These are phyloP conservation scores for Tolypocladium endophyticum DNA, from an alignment of 2,329 filamentous ascomycete species.

Conservation along the genomic window DNA sequence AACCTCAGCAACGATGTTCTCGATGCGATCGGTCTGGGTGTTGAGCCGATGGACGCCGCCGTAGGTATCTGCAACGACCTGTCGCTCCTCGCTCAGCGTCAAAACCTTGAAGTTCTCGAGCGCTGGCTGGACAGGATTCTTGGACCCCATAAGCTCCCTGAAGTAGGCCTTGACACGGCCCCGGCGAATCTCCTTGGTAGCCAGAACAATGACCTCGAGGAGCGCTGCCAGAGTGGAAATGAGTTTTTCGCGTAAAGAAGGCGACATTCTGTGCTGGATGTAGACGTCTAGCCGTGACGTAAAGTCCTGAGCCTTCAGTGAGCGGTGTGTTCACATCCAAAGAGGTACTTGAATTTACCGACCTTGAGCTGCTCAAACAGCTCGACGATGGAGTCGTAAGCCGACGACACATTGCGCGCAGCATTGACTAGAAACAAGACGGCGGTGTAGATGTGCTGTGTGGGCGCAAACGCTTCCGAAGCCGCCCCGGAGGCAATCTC, in stretches of 20 bases:
- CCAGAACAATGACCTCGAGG: constrained; percentile 33
- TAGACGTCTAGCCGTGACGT: constrained; percentile 31
- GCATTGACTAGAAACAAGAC: constrained; percentile 31
- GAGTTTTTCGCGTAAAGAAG: constrained; percentile 26
- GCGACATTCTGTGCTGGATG: constrained; percentile 24
- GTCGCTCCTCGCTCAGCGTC: constrained; percentile 28
- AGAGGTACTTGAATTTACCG: background rate
- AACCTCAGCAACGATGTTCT: constrained; percentile 22
- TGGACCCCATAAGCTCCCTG: constrained; percentile 26
- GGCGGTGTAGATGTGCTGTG: constrained; percentile 30
- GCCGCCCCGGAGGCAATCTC: constrained; percentile 24
- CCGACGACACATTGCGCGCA: constrained; percentile 31
- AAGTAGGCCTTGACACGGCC: constrained; percentile 31
- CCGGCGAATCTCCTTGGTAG: constrained; percentile 27
- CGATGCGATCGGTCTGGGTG: constrained; percentile 23
- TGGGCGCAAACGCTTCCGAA: constrained; percentile 27
- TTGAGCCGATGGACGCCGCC: constrained; percentile 24
- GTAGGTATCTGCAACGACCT: constrained; percentile 34
- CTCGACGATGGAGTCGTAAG: constrained; percentile 33
- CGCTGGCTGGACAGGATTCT: constrained; percentile 26
- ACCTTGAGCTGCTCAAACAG: constrained; percentile 30
- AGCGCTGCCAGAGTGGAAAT: constrained; percentile 30
- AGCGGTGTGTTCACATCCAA: background rate
- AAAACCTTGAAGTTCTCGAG: constrained; percentile 28
- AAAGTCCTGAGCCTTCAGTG: constrained; percentile 23